A percentile compares a stretch with the other conserved stretches of the same genome.
These are phyloP conservation scores for Vishniacozyma victoriae DNA, from an alignment of 768 basidiomycete species.

Conservation along the genomic window DNA sequence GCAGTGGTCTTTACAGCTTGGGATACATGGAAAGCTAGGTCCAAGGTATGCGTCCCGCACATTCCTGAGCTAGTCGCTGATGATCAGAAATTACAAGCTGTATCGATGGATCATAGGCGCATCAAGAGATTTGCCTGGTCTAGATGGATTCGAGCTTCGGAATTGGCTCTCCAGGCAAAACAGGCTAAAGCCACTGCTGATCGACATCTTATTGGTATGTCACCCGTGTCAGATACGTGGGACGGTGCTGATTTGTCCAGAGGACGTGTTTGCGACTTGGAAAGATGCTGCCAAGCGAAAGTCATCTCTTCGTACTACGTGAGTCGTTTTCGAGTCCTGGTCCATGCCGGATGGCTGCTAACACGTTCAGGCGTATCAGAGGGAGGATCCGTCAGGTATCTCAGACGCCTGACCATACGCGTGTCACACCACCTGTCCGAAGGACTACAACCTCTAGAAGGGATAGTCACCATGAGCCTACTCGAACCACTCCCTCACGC, in stretches of 20 bases:
- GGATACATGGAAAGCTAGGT: conserved; percentile 34
- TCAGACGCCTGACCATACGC: neutral
- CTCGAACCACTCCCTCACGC: no score
- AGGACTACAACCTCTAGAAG: no score
- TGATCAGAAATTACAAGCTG: conserved; percentile 10
- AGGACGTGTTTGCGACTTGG: conserved; percentile 11
- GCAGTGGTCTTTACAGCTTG: conserved; percentile 30
- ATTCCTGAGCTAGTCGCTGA: neutral
- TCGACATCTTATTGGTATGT: conserved; percentile 12
- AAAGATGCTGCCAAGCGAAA: neutral
- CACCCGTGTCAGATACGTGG: no score
- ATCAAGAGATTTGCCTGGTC: conserved; percentile 13
- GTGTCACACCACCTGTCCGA: neutral
- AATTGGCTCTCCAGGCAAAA: conserved; percentile 4
- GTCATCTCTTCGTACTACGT: conserved; percentile 3
- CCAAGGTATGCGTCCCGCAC: conserved; percentile 9
- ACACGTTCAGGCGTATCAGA: neutral
- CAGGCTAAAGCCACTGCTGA: conserved; percentile 1
- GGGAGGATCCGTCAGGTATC: neutral
- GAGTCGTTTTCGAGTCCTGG: neutral
- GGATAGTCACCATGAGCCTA: no score
- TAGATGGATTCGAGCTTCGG: conserved; percentile 4
- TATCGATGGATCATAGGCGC: conserved; percentile 14
- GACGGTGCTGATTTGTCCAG: conserved; percentile 2
- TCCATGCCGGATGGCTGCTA: neutral